Evolutionary conservation across 805 yeast species (phyloP), one percentile per base, ranked within the genome.

Genomic region (Monosporozyma siamensis): DNA sequence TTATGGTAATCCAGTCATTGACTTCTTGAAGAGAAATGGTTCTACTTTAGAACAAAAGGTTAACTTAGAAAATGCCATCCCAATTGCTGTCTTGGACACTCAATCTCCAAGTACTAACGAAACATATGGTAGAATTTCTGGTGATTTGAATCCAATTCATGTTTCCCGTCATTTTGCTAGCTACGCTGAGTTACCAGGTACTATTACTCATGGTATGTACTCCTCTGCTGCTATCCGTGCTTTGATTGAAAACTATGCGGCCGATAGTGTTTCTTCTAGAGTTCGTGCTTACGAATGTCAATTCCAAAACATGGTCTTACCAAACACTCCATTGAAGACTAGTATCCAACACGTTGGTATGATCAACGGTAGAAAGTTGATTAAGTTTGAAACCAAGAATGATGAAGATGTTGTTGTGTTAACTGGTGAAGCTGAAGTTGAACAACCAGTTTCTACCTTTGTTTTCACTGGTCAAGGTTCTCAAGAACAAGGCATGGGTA

Each of bases 401-500:
- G 77, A 77, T 52, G 87, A 82, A 56, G 82, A 90, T 45, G 89
- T 78, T 45, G 76, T 75, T 47, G 98, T 92, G 17, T 73, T 92
- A 55, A 65, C 74, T 42, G 99, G 97, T 69, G 95, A 87, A 71
- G 99, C 99, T 44, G 98, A 92, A 71, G 89, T 94, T 58, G 97
- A 92, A 56, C 99, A 92, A 71, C 98, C 99, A 26, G 83, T 82
- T 42, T 85, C 97, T 35, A 83, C 98, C 17, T 92, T 85, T 64
- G 95, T 92, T 45, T 92, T 94, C 71, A 92, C 99, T 51, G 99
- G 98, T 63, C 99, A 92, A 74, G 99, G 99, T 66, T 90, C 98
- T 47, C 99, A 92, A 70, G 98, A 94, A 68, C 98, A 94, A 72
- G 97, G 97, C 65, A 92, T 92, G 99, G 98, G 99, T 75, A 92